phyloP scores from a whole-genome alignment of 2,329 filamentous ascomycete genomes.

The Pseudogymnoascus sp. region DNA sequence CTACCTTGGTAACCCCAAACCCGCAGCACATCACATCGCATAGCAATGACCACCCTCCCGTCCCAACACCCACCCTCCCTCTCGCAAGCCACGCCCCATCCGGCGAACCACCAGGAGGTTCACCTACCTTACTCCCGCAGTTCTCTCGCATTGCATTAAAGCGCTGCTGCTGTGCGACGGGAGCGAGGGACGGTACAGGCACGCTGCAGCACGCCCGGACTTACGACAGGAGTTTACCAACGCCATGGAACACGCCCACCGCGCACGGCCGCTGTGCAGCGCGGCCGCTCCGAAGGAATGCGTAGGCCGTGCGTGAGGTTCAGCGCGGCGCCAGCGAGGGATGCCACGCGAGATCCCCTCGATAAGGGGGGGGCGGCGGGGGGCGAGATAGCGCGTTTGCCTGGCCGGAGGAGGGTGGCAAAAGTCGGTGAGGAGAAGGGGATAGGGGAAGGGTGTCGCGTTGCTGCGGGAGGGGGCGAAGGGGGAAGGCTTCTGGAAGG shows the following conservation, averaged over 20 bases:
- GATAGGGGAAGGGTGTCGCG: background rate
- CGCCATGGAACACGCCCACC: background rate
- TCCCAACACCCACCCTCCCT: background rate
- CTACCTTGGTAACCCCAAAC: background rate
- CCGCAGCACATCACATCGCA: too few relatives aligned
- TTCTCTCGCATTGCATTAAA: background rate
- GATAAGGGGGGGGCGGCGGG: background rate
- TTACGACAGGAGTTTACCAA: background rate
- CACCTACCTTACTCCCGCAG: background rate
- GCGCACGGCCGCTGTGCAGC: background rate
- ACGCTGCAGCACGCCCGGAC: too few relatives aligned
- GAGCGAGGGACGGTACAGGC: background rate
- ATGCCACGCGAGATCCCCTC: background rate
- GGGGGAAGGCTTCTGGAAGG: slow-evolving; percentile 1
- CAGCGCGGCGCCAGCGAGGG: background rate
- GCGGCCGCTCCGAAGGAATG: background rate
- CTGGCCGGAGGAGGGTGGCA: background rate
- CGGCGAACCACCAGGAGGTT: background rate
- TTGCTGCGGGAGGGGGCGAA: background rate
- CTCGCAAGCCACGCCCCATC: background rate
- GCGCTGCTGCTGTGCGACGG: background rate
- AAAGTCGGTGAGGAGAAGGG: background rate
- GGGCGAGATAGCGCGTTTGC: background rate
- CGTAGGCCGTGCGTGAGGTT: background rate
- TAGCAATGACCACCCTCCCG: background rate